phyloP scores from a whole-genome alignment of 1,284 basidiomycete species.

The Bjerkandera adusta region DNA sequence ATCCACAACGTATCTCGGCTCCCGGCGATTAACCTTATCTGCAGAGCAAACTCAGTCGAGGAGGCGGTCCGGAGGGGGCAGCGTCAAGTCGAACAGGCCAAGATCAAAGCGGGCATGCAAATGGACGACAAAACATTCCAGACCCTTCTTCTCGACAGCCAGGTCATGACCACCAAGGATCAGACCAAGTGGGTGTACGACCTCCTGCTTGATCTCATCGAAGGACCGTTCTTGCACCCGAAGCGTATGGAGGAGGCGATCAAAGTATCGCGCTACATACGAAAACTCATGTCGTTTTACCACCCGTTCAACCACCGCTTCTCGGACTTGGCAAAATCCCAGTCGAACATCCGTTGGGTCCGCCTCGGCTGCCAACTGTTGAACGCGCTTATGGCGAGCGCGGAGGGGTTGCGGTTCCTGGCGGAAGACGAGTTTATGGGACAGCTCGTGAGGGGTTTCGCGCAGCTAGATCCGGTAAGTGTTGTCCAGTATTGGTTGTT shows the following conservation, averaged over 20 bases:
- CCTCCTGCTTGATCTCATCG: slow-evolving; percentile 83
- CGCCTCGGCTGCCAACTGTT: slow-evolving; percentile 80
- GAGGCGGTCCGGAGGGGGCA: slow-evolving; percentile 88
- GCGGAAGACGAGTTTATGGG: slow-evolving; percentile 85
- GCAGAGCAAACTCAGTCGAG: slow-evolving; percentile 82
- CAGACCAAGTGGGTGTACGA: slow-evolving; percentile 94
- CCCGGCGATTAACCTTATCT: background rate
- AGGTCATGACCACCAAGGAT: slow-evolving; percentile 88
- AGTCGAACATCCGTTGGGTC: slow-evolving; percentile 85
- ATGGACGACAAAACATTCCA: slow-evolving; percentile 94
- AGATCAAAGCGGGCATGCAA: slow-evolving; percentile 85
- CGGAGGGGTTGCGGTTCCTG: slow-evolving; percentile 85
- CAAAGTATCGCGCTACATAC: slow-evolving; percentile 85
- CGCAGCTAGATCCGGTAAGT: slow-evolving; percentile 88
- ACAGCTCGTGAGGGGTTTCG: slow-evolving; percentile 87
- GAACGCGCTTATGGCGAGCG: slow-evolving; percentile 78
- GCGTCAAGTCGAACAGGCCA: slow-evolving; percentile 87
- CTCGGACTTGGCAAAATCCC: slow-evolving; percentile 55
- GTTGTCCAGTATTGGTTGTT: slow-evolving; percentile 56
- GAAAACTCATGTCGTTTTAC: slow-evolving; percentile 88
- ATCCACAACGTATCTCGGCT: background rate
- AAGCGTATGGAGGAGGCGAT: slow-evolving; percentile 96
- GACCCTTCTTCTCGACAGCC: slow-evolving; percentile 78
- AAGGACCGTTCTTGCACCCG: slow-evolving; percentile 89
- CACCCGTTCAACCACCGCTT: slow-evolving; percentile 89